These are phyloP conservation scores for Leishmania tropica DNA, from an alignment of 208 protist species.

Conservation along the genomic window DNA sequence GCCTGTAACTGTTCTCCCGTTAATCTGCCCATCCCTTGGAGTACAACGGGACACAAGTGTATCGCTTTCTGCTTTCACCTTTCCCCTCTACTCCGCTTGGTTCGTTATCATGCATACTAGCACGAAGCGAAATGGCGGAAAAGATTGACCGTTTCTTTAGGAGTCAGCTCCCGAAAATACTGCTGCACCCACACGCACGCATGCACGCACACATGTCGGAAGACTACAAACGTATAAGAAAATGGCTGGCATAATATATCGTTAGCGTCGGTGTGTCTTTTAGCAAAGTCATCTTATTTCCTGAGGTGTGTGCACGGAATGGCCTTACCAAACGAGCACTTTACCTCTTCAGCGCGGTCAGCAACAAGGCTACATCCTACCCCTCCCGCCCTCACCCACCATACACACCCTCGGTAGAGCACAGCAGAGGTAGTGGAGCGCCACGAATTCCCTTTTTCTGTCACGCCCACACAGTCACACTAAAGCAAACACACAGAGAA, in stretches of 20 bases:
- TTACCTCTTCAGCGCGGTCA: neutral
- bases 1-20: too few relatives aligned
- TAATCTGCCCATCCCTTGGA: neutral
- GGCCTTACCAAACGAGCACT: neutral
- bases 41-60: neutral
- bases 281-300: neutral
- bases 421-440: neutral
- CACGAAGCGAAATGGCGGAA: neutral
- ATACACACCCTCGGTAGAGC: neutral
- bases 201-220: conserved; percentile 7
- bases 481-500: neutral
- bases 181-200: neutral
- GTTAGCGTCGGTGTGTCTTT: neutral
- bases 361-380: too few relatives aligned
- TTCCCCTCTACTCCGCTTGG: neutral
- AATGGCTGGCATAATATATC: neutral
- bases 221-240: conserved; percentile 6
- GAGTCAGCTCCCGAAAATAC: neutral
- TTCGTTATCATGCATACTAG: neutral
- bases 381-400: neutral
- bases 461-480: neutral
- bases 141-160: neutral
- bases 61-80: neutral
- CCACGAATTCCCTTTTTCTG: neutral
- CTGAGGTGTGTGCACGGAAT: neutral